A percentile compares a stretch with the other conserved stretches of the same genome.
These are phyloP conservation scores for Cercophora sp. DNA, from an alignment of 495 filamentous ascomycete species.

Conservation along the genomic window DNA sequence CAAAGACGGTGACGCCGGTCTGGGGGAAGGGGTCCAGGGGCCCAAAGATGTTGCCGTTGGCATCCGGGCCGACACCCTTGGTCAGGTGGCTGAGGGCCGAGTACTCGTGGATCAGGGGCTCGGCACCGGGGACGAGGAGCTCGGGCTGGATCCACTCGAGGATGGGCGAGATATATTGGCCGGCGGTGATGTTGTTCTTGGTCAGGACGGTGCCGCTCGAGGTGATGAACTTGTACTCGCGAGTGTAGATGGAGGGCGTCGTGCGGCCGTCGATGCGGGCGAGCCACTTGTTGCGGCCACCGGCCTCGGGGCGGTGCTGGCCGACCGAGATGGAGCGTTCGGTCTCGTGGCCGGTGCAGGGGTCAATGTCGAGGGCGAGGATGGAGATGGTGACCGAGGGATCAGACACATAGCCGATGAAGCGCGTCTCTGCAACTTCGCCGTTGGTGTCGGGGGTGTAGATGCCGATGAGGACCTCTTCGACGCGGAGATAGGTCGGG, in stretches of 20 bases:
- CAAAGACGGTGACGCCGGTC: constrained; percentile 13
- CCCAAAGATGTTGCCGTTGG: constrained; percentile 17
- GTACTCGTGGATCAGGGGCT: constrained; percentile 19
- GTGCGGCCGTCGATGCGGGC: constrained; percentile 27
- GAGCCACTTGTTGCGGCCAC: constrained; percentile 34
- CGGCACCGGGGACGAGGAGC: constrained; percentile 8
- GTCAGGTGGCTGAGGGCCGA: constrained; percentile 15
- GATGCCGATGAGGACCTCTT: constrained; percentile 33
- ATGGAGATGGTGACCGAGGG: constrained; percentile 25
- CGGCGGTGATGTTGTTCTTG: constrained; percentile 35
- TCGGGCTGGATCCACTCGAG: constrained; percentile 35
- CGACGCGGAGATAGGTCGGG: constrained; percentile 34
- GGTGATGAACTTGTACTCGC: constrained; percentile 33
- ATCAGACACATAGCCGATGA: constrained; percentile 17
- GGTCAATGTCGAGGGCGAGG: constrained; percentile 37
- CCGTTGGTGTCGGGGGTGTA: constrained; percentile 24
- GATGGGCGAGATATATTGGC: constrained; percentile 37
- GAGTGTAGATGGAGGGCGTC: constrained; percentile 25
- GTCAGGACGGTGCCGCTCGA: constrained; percentile 26
- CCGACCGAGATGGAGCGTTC: constrained; percentile 20
- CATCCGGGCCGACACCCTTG: constrained; percentile 15
- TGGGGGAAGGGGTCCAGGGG: constrained; percentile 22
- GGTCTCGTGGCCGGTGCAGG: constrained; percentile 35
- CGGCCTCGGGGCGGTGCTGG: constrained; percentile 16
- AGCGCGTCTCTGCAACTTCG: constrained; percentile 31